Evolutionary conservation across 306 rosid genomes (phyloP).

Genomic region (Leucaena leucocephala): DNA sequence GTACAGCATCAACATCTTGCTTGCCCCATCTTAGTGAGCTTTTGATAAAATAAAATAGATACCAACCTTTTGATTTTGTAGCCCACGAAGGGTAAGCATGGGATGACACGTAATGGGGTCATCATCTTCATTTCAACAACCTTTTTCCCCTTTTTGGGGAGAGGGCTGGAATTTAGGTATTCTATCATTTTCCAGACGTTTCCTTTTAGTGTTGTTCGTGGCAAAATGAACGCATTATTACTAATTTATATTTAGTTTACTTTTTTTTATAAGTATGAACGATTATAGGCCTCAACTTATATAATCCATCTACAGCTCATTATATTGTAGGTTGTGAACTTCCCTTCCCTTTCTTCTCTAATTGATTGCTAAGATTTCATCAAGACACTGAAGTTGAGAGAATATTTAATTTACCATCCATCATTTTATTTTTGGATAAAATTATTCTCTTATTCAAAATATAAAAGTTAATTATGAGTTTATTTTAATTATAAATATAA

Average conservation of each 20-base stretch:
- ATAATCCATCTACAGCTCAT: neutral
- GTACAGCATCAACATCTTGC: neutral
- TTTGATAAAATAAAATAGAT: neutral
- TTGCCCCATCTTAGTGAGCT: neutral
- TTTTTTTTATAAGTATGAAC: too few species aligned
- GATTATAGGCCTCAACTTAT: neutral
- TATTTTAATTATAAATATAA: too few species aligned
- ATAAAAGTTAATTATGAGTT: too few species aligned
- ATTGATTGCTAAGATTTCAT: too few species aligned
- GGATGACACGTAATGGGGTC: neutral
- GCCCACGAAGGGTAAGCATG: neutral
- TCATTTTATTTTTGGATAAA: too few species aligned
- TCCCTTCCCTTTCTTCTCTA: too few species aligned
- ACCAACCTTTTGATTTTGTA: neutral
- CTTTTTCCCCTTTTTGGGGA: neutral
- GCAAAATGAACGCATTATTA: neutral
- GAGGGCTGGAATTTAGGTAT: neutral
- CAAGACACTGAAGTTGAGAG: too few species aligned
- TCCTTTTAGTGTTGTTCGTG: neutral
- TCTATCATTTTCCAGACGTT: neutral
- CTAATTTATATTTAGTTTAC: too few species aligned
- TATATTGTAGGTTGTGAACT: neutral
- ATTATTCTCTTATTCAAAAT: too few species aligned
- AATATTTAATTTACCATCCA: too few species aligned
- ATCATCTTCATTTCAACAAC: neutral